Base-by-base conservation (phyloP, 768 basidiomycete genomes). In the Tricholoma sp. region DNA sequence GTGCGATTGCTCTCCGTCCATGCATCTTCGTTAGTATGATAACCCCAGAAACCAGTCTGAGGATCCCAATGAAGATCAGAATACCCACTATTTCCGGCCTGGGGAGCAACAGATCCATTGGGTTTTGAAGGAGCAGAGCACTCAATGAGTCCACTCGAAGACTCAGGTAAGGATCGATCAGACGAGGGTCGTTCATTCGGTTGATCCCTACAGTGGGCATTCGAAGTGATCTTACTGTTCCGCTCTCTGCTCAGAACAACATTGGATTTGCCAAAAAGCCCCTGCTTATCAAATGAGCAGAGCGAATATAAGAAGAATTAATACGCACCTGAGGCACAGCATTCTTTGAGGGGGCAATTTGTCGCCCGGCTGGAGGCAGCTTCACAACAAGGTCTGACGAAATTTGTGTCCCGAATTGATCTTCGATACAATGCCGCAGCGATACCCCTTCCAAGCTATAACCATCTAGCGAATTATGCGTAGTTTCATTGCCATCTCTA, bases 51-150 rank as follows among this genome's bases (percentile, higher is more conserved):
- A 45, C 54, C 54, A 9, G 17, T 45, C 17, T 50, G 17, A 6
- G 58, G 34, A 18, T 52, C 39, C 42, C 54, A 58, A n/a, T 55
- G 59, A 18, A 57, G 45, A 32, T 29, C 17, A 13, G 20, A 29
- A 17, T 20, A 52, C 3, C 36, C 50, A 51, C 6, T 24, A 18
- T 34, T 10, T 17, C 11, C 15, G 32, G 5, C n/a, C 20, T 4
- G 12, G 6, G n/a, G 1, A 50, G 8, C 36, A 24, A 34, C 50
- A 7, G 32, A 34, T 34, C 32, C 32, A 51, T 4, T 17, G 9
- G 4, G 20, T 4, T 51, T 31, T 37, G 12, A 36, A 29, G 37
- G n/a, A 20, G 24, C 33, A 51, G 33, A 18, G 17, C 24, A 28
- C 24, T 36, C 12, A 13, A 18, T 51, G 50, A 36, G 15, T 20